Conservation (phyloP, 495 filamentous ascomycete genomes). For the Emericellopsis terricola region DNA sequence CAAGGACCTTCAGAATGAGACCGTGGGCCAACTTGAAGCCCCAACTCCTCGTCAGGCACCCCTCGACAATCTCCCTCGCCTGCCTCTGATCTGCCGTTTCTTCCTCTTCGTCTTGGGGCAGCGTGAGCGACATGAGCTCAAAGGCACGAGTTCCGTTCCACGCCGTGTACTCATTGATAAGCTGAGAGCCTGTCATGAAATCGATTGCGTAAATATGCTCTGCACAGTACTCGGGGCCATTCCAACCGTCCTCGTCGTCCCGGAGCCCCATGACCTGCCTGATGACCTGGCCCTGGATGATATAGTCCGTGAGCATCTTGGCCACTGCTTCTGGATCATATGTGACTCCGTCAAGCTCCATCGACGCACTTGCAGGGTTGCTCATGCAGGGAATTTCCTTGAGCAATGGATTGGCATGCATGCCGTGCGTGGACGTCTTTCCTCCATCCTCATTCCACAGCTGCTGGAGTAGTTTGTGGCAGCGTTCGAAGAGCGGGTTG, state of each 20-base stretch:
- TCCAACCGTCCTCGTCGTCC: slow-evolving; percentile 30
- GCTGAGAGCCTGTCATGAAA: slow-evolving; percentile 29
- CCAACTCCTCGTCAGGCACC: slow-evolving; percentile 25
- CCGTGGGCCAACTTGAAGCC: slow-evolving; percentile 37
- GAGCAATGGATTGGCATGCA: slow-evolving; percentile 28
- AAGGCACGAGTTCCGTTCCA: slow-evolving; percentile 32
- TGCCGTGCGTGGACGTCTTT: slow-evolving; percentile 30
- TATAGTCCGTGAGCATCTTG: slow-evolving; percentile 30
- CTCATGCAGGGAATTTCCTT: slow-evolving; percentile 20
- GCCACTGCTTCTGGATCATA: slow-evolving; percentile 13
- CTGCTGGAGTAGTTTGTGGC: slow-evolving; percentile 27
- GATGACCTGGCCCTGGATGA: slow-evolving; percentile 31
- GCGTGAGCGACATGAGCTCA: slow-evolving; percentile 27
- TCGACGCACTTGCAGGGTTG: slow-evolving; percentile 7
- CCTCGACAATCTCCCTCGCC: slow-evolving; percentile 31
- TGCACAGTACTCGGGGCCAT: slow-evolving; percentile 30
- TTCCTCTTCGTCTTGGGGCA: slow-evolving; percentile 23
- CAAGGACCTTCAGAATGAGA: slow-evolving; percentile 24
- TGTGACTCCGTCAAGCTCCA: slow-evolving; percentile 5
- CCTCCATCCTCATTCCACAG: slow-evolving; percentile 31
- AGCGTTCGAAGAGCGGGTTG: slow-evolving; percentile 30
- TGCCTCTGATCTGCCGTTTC: slow-evolving; percentile 29
- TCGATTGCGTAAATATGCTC: slow-evolving; percentile 29
- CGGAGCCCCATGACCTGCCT: slow-evolving; percentile 31
- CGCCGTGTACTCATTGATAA: slow-evolving; percentile 29